These are phyloP conservation scores for Leptographium radiaticola DNA, from an alignment of 2,329 filamentous ascomycete species.

Conservation along the genomic window DNA sequence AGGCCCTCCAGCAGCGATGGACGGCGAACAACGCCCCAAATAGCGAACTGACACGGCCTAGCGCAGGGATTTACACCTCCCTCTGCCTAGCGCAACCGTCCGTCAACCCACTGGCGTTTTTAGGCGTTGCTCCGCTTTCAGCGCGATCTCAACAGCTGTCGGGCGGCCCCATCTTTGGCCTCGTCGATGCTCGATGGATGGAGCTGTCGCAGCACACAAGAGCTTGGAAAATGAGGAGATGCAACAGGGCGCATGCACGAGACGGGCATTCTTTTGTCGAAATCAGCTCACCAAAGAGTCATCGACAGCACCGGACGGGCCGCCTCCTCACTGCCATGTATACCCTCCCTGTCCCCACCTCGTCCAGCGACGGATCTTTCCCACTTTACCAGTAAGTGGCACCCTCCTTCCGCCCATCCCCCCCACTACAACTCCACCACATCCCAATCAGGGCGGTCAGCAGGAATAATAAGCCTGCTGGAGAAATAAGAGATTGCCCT, in stretches of 20 bases:
- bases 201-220: too few relatives aligned
- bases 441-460: conserved; percentile 3
- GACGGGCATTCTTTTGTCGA: too few relatives aligned
- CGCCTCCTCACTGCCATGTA: neutral
- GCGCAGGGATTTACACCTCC: conserved; percentile 5
- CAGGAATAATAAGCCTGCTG: neutral
- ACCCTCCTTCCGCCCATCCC: conserved; percentile 1
- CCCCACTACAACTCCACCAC: conserved; percentile 4
- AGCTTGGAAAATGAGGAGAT: too few relatives aligned
- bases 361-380: neutral
- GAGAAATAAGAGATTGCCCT: neutral
- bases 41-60: conserved; percentile 3
- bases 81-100: conserved; percentile 6
- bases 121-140: neutral
- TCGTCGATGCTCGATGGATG: too few relatives aligned
- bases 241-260: too few relatives aligned
- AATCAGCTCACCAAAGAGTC: too few relatives aligned
- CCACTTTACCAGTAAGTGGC: conserved; percentile 4
- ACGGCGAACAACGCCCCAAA: too few relatives aligned
- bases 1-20: too few relatives aligned
- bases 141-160: neutral
- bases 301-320: too few relatives aligned
- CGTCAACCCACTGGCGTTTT: neutral
- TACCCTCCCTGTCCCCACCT: conserved; percentile 4
- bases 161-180: too few relatives aligned